phyloP scores from a whole-genome alignment of 2,329 filamentous ascomycete genomes.

The Orbilia oligospora region DNA sequence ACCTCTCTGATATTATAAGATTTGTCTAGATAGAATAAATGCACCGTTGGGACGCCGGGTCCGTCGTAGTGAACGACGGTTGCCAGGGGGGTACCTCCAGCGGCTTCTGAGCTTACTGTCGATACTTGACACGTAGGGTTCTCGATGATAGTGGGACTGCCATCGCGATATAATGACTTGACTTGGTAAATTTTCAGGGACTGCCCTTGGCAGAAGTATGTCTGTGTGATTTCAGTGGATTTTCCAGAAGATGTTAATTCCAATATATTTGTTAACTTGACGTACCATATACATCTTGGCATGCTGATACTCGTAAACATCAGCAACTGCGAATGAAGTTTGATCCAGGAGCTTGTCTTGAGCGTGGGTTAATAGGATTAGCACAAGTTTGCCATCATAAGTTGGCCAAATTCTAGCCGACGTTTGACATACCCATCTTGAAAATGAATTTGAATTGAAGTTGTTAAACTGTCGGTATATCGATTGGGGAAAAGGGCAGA shows the following conservation, averaged over 20 bases:
- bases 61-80: slow-evolving; percentile 26
- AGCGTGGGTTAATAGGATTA: not conserved
- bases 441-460: not conserved
- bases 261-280: not conserved
- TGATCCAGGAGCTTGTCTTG: slow-evolving; percentile 2
- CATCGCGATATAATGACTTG: slow-evolving; percentile 13
- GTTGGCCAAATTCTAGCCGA: not conserved
- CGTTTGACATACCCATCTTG: not conserved
- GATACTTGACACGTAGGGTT: slow-evolving; percentile 1
- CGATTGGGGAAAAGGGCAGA: too few relatives aligned
- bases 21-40: slow-evolving; percentile 11
- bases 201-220: slow-evolving; percentile 23
- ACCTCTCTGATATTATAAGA: not conserved
- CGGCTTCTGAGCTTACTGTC: not conserved
- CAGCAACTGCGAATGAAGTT: slow-evolving; percentile 24
- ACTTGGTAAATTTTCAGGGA: slow-evolving; percentile 16
- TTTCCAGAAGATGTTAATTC: too few relatives aligned
- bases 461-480: too few relatives aligned
- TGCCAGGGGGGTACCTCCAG: slow-evolving; percentile 5
- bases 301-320: slow-evolving; percentile 40
- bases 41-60: slow-evolving; percentile 20
- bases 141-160: slow-evolving; percentile 8
- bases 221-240: not conserved
- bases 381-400: not conserved
- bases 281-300: slow-evolving; percentile 44